A percentile compares a stretch with the other conserved stretches of the same genome.
phyloP scores from a whole-genome alignment of 2,329 filamentous ascomycete species.

The Metarhizium brunneum region DNA sequence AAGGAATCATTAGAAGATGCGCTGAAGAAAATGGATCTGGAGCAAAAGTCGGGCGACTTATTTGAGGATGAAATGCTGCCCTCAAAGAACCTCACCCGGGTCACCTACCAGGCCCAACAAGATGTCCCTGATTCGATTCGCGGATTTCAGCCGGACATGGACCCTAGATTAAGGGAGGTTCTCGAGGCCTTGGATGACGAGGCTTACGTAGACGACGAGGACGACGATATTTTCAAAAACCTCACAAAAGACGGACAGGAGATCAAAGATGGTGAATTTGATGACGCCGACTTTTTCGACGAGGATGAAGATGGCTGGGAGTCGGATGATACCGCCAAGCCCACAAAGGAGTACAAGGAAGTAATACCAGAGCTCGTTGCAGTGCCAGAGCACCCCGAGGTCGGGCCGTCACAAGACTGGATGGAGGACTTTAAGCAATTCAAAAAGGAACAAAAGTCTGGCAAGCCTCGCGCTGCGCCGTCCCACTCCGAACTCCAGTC shows the following conservation, averaged over 20 bases:
- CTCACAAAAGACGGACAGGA: constrained; percentile 63
- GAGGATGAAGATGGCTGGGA: constrained; percentile 81
- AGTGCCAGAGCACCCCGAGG: constrained; percentile 41
- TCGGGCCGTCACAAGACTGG: constrained; percentile 70
- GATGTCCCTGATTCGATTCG: constrained; percentile 83
- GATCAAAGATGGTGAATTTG: constrained; percentile 71
- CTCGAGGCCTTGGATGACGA: constrained; percentile 93
- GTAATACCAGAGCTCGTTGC: constrained; percentile 39
- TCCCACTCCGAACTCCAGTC: constrained; percentile 57
- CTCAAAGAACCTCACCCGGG: constrained; percentile 66
- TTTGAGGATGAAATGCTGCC: constrained; percentile 69
- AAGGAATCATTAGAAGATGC: constrained; percentile 79
- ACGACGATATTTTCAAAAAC: constrained; percentile 77
- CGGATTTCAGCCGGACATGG: constrained; percentile 97
- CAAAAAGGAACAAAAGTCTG: constrained; percentile 65
- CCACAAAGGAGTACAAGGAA: constrained; percentile 47
- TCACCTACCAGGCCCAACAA: constrained; percentile 87
- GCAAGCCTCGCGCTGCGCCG: constrained; percentile 30
- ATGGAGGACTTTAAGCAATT: constrained; percentile 89
- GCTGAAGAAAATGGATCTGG: constrained; percentile 51
- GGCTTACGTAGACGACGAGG: constrained; percentile 79
- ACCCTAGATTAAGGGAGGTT: constrained; percentile 81
- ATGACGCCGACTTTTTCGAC: constrained; percentile 49
- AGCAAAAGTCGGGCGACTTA: constrained; percentile 45
- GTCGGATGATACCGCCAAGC: constrained; percentile 83